Evolutionary conservation across 257 asterid species (phyloP).

Genomic region (Jacaranda mimosifolia): DNA sequence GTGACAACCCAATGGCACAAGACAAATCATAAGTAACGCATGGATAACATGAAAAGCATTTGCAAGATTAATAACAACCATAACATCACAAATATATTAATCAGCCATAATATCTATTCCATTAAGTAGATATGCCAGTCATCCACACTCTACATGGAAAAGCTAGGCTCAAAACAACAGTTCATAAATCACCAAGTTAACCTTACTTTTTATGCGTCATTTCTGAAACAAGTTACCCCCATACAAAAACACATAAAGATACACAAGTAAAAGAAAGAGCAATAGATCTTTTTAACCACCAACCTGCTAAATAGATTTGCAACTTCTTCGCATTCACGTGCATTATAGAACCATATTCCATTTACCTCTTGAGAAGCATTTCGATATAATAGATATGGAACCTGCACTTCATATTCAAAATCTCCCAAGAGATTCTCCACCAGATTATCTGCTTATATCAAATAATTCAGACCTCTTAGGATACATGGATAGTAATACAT

Average conservation of each 20-base stretch:
- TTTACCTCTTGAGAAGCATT: slow-evolving; percentile 93
- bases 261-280: background rate
- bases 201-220: slow-evolving; percentile 1
- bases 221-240: background rate
- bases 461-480: slow-evolving; percentile 25
- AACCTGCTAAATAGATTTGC: slow-evolving; percentile 87
- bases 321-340: slow-evolving; percentile 89
- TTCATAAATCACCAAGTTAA: slow-evolving; percentile 18
- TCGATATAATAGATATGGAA: slow-evolving; percentile 81
- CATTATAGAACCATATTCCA: slow-evolving; percentile 93
- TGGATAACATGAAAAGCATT: background rate
- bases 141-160: background rate
- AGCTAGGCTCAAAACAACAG: slow-evolving; percentile 11
- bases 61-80: slow-evolving; percentile 1
- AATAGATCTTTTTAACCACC: slow-evolving; percentile 27
- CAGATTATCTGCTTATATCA: slow-evolving; percentile 73
- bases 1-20: background rate
- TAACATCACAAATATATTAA: background rate
- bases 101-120: background rate
- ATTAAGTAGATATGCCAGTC: background rate
- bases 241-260: slow-evolving; percentile 5
- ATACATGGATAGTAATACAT: slow-evolving; percentile 12
- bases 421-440: slow-evolving; percentile 96
- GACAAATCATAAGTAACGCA: slow-evolving; percentile 10
- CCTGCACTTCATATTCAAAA: slow-evolving; percentile 92